phyloP scores from a whole-genome alignment of 2,329 filamentous ascomycete genomes.

The Cladorrhinum sp. region DNA sequence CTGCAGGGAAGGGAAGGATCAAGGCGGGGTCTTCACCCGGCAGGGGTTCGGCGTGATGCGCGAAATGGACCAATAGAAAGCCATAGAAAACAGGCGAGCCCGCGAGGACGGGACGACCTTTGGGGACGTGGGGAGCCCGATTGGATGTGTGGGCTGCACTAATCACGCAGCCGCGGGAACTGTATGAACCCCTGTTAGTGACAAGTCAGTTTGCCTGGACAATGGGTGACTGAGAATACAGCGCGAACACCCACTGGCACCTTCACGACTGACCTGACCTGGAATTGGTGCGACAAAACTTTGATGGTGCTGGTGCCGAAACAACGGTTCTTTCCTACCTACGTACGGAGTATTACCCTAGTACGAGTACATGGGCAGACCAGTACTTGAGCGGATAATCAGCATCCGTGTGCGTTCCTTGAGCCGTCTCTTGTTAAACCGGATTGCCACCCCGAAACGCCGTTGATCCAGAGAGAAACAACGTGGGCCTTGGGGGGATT shows the following conservation, averaged over 20 bases:
- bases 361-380: too few species aligned
- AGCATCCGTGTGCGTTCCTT: neutral
- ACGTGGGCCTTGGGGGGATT: neutral
- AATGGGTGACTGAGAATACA: too few species aligned
- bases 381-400: neutral
- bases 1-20: slow-evolving; percentile 11
- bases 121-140: slow-evolving; percentile 10
- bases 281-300: neutral
- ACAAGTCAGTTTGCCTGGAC: neutral
- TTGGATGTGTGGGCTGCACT: slow-evolving; percentile 10
- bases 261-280: too few species aligned
- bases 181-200: slow-evolving; percentile 11
- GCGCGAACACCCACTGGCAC: too few species aligned
- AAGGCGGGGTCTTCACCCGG: slow-evolving; percentile 23
- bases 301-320: too few species aligned
- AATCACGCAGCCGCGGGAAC: slow-evolving; percentile 14
- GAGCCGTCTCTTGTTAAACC: neutral
- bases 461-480: slow-evolving; percentile 6
- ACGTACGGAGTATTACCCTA: neutral
- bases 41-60: slow-evolving; percentile 9
- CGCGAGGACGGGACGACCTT: slow-evolving; percentile 11
- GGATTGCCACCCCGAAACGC: slow-evolving; percentile 3
- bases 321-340: neutral
- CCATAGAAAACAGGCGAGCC: neutral
- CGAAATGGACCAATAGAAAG: slow-evolving; percentile 17